Evolutionary conservation across 2,329 filamentous ascomycete genomes (phyloP), one percentile per base, ranked within the genome.

Genomic region (Claviceps capensis): DNA sequence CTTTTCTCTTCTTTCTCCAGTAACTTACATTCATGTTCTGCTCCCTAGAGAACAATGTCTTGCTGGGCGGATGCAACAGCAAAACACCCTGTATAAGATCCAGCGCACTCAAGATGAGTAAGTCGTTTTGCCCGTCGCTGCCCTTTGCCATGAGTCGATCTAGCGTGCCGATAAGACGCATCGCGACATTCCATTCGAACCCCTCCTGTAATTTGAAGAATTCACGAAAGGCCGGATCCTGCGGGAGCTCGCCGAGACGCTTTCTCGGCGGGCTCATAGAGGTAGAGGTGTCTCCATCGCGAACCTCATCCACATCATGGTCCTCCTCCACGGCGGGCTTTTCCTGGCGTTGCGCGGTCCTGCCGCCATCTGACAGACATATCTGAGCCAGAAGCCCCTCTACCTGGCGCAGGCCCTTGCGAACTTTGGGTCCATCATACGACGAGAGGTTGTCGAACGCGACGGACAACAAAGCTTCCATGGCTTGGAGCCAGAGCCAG

Each of bases 141-240:
- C 83, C 82, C 72, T 88, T 88, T 45, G 88, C 88, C 62, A 96
- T 77, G 48, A 96, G 77, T 53, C 88, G 79, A 67, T 96, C 89
- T 44, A 97, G 79, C 52, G 88, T 94, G 50, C 83, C 82, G 55
- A 95, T 83, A 55, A 97, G 76, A 55, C 89, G 83, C 69, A 88
- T 82, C 14, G 88, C 85, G 52, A 97, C 88, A 71, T 98, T 98
- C 86, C 89, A 97, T 71, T 97, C 88, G 65, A 98, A 98, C 2
- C 90, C 88, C 64, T 97, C 90, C 67, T 98, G 93, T 58, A 97
- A 68, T 66, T 95, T 88, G 74, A 95, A 96, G 73, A 97, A 97
- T 68, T 96, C 89, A 58, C 88, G 77, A 65, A 96, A 97, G 19
- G 90, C 91, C 19, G 86, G 88, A 67, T 97, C 93, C 57, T 83